phyloP scores from a whole-genome alignment of 2,329 filamentous ascomycete species.

The Claviceps paspali region DNA sequence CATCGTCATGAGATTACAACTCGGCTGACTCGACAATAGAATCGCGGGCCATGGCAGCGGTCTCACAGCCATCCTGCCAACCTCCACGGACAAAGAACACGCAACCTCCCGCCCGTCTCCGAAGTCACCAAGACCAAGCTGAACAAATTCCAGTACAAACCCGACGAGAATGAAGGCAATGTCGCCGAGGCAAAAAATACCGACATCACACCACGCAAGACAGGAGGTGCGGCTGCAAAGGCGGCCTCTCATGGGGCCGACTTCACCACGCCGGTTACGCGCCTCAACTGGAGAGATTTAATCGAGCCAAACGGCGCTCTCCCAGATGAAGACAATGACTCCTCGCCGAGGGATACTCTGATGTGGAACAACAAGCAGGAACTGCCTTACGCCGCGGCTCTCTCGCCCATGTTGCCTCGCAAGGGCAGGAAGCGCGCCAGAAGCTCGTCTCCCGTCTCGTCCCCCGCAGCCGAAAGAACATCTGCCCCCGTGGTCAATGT shows the following conservation, averaged over 20 bases:
- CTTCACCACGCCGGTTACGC: slow-evolving; percentile 31
- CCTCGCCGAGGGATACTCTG: slow-evolving; percentile 45
- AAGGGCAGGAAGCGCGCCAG: slow-evolving; percentile 50
- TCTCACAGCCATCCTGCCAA: slow-evolving; percentile 34
- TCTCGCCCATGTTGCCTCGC: slow-evolving; percentile 34
- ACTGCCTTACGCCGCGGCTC: slow-evolving; percentile 21
- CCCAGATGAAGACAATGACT: slow-evolving; percentile 28
- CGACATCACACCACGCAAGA: slow-evolving; percentile 4
- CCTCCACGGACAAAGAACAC: slow-evolving; percentile 18
- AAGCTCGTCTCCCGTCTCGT: slow-evolving; percentile 59
- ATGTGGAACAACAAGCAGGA: slow-evolving; percentile 42
- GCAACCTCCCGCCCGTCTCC: slow-evolving; percentile 34
- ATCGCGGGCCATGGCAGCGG: slow-evolving; percentile 35
- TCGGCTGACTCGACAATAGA: slow-evolving; percentile 11
- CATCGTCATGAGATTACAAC: neutral
- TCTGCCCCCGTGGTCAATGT: slow-evolving; percentile 37
- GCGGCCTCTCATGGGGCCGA: neutral
- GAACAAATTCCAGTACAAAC: slow-evolving; percentile 35
- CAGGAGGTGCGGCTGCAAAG: slow-evolving; percentile 8
- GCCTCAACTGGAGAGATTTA: slow-evolving; percentile 43
- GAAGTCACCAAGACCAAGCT: slow-evolving; percentile 46
- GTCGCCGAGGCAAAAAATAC: slow-evolving; percentile 6
- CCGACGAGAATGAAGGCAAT: slow-evolving; percentile 8
- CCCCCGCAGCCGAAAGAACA: slow-evolving; percentile 37
- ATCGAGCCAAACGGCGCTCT: slow-evolving; percentile 27